Base-by-base conservation (phyloP, 306 rosid genomes). In the Inga leiocalycina region DNA sequence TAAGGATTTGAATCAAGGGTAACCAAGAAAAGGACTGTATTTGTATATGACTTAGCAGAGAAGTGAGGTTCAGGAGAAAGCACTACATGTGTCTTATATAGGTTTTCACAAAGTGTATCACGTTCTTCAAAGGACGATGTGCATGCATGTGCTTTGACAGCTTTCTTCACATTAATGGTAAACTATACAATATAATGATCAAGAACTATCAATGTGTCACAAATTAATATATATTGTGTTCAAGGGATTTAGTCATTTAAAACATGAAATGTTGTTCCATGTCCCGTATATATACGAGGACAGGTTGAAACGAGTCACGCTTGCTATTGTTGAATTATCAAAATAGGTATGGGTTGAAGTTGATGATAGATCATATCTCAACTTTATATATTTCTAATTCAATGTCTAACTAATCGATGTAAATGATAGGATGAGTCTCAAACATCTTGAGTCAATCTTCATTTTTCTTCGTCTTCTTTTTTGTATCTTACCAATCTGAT, bases 61-160 rank as follows among this genome's bases (percentile, higher is more conserved):
- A 10, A 56, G 80, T 39, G 41, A 41, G 24, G 27, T 37, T n/a
- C 19, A 62, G 24, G 14, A 13, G 17, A 35, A 54, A 71, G 64
- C 76, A 82, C 57, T 75, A 76, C 82, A 82, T 44, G 32, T 43
- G 71, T 35, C 46, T 69, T n/a, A 51, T 79, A 75, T 82, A 22
- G 86, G 77, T 79, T 79, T 75, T 34, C 72, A 43, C 71, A 81
- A 69, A n/a, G 66, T 22, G 32, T 82, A 78, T 75, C 72, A 69
- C 82, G 11, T 49, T 83, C 34, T 75, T 76, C 79, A n/a, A 75
- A 70, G 84, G 81, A 62, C 76, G 84, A 86, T 83, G 54, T 75
- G 86, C 81, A 81, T 75, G 86, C 81, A 85, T 35, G 84, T 65
- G 41, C 62, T 13, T 59, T 59, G 66, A 59, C 66, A 22, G 66